Base-by-base conservation (phyloP, 176 grass and related monocot genomes). In the Elymus sibiricus region DNA sequence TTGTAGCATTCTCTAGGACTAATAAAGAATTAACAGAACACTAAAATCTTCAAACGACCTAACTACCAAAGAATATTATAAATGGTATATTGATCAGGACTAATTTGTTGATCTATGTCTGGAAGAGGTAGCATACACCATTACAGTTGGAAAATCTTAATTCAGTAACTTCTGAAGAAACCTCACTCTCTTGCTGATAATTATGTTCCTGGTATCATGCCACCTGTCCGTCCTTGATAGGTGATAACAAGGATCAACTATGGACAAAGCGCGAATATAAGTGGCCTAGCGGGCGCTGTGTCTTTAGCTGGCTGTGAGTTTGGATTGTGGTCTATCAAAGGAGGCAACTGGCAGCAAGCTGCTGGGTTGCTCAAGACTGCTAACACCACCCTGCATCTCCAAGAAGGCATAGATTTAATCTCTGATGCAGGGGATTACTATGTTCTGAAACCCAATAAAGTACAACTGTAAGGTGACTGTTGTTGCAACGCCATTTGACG, bases 241-340 rank as follows among this genome's bases (percentile, higher is more conserved):
- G 93, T 93, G 27, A 95, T 98, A 88, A 95, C 95, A 60, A 93
- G 95, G 86, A 92, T 98, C 74, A 98, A 98, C 86, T 98, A 98
- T 63, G 95, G 93, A 26, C 95, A n/a, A n/a, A n/a, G n/a, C n/a
- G n/a, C n/a, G n/a, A n/a, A n/a, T n/a, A n/a, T n/a, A n/a, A n/a
- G n/a, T n/a, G n/a, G n/a, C n/a, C n/a, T n/a, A n/a, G n/a, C n/a
- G n/a, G n/a, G n/a, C n/a, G n/a, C n/a, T n/a, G n/a, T n/a, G n/a
- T n/a, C 93, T 79, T 90, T 98, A 81, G 93, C 93, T 28, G 95
- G 95, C 67, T 93, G 91, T 7, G 92, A 95, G n/a, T n/a, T n/a
- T n/a, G n/a, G n/a, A n/a, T n/a, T n/a, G 55, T 32, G 89, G 93
- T 67, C 63, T 95, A 86, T 98, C 29, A 59, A 95, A 56, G 95